Conservation (phyloP, 2,329 filamentous ascomycete species). For the Fusarium praegraminearum region DNA sequence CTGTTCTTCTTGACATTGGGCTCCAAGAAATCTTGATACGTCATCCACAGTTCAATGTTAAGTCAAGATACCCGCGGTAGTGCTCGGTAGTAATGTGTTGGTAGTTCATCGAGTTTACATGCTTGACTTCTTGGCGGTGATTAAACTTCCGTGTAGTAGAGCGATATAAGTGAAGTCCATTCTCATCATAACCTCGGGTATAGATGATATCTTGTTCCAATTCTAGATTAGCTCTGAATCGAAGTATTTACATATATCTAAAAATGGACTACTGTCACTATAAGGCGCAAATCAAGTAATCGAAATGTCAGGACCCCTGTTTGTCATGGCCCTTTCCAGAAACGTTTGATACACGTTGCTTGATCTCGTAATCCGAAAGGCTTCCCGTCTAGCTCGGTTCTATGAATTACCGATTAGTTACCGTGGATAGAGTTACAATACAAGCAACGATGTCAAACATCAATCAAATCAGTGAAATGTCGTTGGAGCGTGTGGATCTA, state of each 20-base stretch:
- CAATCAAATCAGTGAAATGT: conserved; percentile 22
- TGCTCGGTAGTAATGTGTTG: conserved; percentile 40
- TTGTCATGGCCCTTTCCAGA: conserved; percentile 58
- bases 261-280: not conserved
- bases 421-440: conserved; percentile 40
- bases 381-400: conserved; percentile 72
- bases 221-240: not conserved
- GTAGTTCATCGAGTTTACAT: conserved; percentile 1
- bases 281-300: conserved; percentile 40
- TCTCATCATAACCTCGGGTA: conserved; percentile 38
- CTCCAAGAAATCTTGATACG: conserved; percentile 4
- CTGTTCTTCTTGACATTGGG: not conserved
- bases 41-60: conserved; percentile 74
- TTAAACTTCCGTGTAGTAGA: conserved; percentile 57
- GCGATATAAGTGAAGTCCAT: conserved; percentile 54
- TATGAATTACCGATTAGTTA: conserved; percentile 65
- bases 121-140: conserved; percentile 29
- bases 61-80: conserved; percentile 53
- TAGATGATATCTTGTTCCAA: conserved; percentile 14
- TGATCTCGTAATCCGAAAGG: conserved; percentile 73
- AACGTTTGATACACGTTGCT: conserved; percentile 69
- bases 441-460: not conserved
- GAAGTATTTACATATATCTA: not conserved
- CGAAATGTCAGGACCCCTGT: conserved; percentile 48
- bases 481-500: conserved; percentile 29